Percentiles rank a stretch among this genome's conserved stretches.
phyloP scores from a whole-genome alignment of 2,329 filamentous ascomycete genomes.

The Sclerotinia trifoliorum region DNA sequence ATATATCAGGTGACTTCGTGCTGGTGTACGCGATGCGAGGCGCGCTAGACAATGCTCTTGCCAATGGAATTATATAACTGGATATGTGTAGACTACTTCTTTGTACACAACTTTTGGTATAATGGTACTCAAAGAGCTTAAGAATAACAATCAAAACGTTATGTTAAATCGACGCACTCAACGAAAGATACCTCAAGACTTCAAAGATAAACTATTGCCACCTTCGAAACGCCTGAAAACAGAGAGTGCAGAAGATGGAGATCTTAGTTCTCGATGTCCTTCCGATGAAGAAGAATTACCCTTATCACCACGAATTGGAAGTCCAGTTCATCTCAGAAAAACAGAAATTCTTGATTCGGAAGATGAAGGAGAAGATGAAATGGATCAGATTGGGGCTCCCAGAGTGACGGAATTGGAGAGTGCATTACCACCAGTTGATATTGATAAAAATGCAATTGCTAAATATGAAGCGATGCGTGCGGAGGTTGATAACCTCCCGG shows the following conservation, averaged over 20 bases:
- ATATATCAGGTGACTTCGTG: conserved; percentile 11
- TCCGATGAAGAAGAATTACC: conserved; percentile 26
- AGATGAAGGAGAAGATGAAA: conserved; percentile 37
- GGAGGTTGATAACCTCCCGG: conserved; percentile 41
- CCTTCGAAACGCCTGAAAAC: conserved; percentile 38
- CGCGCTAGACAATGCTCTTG: not conserved
- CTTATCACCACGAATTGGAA: conserved; percentile 34
- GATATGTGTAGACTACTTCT: not conserved
- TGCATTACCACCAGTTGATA: conserved; percentile 65
- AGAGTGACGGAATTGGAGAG: conserved; percentile 67
- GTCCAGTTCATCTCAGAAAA: conserved; percentile 25
- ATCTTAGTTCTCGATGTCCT: conserved; percentile 8
- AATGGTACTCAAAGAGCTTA: conserved; percentile 31
- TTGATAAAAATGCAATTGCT: conserved; percentile 70
- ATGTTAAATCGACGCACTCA: conserved; percentile 34
- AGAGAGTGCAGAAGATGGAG: conserved; percentile 31
- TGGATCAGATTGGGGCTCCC: conserved; percentile 31
- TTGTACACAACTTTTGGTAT: not conserved
- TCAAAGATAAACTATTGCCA: conserved; percentile 30
- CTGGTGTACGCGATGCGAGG: not conserved
- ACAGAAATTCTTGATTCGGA: conserved; percentile 44
- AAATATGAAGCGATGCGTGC: conserved; percentile 68
- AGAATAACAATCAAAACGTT: conserved; percentile 27
- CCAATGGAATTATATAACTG: not conserved
- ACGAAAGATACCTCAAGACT: conserved; percentile 32